Conservation (phyloP, 2,329 filamentous ascomycete species). For the Penicillium crustosum region DNA sequence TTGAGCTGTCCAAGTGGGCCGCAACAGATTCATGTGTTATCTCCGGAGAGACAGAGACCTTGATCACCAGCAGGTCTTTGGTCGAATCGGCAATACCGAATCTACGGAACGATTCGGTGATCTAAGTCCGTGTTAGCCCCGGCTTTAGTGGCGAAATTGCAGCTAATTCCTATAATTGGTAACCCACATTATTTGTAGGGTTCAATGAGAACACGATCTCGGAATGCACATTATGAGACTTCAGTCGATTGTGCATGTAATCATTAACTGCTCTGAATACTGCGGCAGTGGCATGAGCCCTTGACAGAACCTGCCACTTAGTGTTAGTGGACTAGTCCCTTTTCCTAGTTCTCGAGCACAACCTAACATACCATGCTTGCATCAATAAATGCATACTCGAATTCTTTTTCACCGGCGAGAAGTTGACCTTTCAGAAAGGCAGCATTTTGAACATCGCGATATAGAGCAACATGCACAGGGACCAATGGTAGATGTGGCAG, state of each 20-base stretch:
- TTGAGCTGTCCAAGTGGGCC: slow-evolving; percentile 60
- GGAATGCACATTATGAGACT: slow-evolving; percentile 82
- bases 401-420: slow-evolving; percentile 76
- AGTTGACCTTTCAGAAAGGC: slow-evolving; percentile 78
- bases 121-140: slow-evolving; percentile 54
- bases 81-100: slow-evolving; percentile 77
- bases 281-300: slow-evolving; percentile 70
- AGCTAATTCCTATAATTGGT: slow-evolving; percentile 9
- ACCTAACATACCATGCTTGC: slow-evolving; percentile 64
- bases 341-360: not conserved
- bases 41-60: slow-evolving; percentile 61
- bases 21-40: slow-evolving; percentile 51
- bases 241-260: slow-evolving; percentile 60
- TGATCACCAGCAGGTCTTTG: slow-evolving; percentile 73
- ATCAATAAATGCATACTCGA: slow-evolving; percentile 93
- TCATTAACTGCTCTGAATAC: slow-evolving; percentile 74
- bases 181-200: slow-evolving; percentile 72
- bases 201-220: slow-evolving; percentile 82
- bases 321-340: slow-evolving; percentile 10
- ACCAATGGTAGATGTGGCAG: slow-evolving; percentile 76
- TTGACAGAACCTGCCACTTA: slow-evolving; percentile 63
- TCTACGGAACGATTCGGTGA: slow-evolving; percentile 84
- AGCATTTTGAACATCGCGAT: slow-evolving; percentile 74
- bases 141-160: slow-evolving; percentile 9
- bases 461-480: slow-evolving; percentile 71